phyloP scores from a whole-genome alignment of 2,329 filamentous ascomycete genomes.

The Aureobasidium sp. region DNA sequence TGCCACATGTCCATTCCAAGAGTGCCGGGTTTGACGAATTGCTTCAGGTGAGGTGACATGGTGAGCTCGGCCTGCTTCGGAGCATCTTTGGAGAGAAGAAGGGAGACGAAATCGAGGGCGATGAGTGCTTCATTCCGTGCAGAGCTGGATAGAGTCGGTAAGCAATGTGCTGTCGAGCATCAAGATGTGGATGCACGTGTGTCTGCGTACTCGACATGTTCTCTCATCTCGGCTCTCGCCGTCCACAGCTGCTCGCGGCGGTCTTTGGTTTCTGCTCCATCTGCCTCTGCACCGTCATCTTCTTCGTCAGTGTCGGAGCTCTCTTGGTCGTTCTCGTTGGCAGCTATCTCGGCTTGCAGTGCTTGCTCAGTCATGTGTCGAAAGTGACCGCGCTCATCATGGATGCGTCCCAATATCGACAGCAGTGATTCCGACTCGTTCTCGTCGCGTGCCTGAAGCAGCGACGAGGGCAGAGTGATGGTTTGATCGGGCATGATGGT shows the following conservation, averaged over 20 bases:
- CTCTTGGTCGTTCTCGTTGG: constrained; percentile 26
- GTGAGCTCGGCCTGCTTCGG: constrained; percentile 63
- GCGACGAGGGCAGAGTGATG: constrained; percentile 20
- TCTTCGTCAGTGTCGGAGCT: constrained; percentile 40
- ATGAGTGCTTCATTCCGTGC: constrained; percentile 57
- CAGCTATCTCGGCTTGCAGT: constrained; percentile 60
- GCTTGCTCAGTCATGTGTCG: constrained; percentile 68
- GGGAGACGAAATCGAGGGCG: constrained; percentile 74
- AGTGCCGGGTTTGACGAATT: constrained; percentile 66
- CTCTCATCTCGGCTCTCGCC: constrained; percentile 36
- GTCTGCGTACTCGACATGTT: constrained; percentile 32
- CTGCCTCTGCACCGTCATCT: constrained; percentile 24
- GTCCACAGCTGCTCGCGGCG: constrained; percentile 34
- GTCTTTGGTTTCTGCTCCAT: constrained; percentile 22
- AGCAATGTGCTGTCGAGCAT: not conserved
- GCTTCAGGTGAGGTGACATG: constrained; percentile 63
- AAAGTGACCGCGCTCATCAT: constrained; percentile 72
- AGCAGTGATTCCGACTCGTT: constrained; percentile 57
- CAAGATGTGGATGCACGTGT: no score
- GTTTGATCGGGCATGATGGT: constrained; percentile 11
- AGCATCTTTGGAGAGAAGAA: constrained; percentile 75
- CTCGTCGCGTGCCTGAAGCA: constrained; percentile 53
- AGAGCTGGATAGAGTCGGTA: constrained; percentile 27
- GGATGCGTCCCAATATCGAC: constrained; percentile 72
- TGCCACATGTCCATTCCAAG: constrained; percentile 59